phyloP scores from a whole-genome alignment of 2,329 filamentous ascomycete species.

The Leptographium flavum region DNA sequence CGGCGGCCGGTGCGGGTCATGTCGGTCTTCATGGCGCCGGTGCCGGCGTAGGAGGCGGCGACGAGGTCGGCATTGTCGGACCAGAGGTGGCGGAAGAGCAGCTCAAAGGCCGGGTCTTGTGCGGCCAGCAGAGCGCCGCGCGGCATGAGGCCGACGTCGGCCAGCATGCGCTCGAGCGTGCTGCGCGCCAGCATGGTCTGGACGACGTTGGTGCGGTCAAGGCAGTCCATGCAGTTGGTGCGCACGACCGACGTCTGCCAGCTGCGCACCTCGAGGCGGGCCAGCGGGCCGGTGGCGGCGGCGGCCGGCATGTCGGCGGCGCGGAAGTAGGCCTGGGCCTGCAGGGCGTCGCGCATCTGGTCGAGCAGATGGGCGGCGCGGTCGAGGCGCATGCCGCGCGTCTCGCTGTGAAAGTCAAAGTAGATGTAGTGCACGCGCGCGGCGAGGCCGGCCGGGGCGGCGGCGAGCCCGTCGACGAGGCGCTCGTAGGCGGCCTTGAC shows the following conservation, averaged over 20 bases:
- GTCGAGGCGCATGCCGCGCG: slow-evolving; percentile 88
- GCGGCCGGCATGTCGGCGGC: slow-evolving; percentile 68
- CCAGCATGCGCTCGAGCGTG: slow-evolving; percentile 77
- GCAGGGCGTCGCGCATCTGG: slow-evolving; percentile 60
- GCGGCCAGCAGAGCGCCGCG: slow-evolving; percentile 61
- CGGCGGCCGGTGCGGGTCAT: slow-evolving; percentile 87
- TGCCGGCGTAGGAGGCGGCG: slow-evolving; percentile 84
- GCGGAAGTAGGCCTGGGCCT: slow-evolving; percentile 80
- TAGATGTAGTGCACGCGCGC: slow-evolving; percentile 92
- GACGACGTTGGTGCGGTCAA: slow-evolving; percentile 94
- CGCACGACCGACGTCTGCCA: slow-evolving; percentile 82
- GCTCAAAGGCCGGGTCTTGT: slow-evolving; percentile 70
- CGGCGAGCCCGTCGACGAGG: slow-evolving; percentile 63
- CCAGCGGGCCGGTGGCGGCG: slow-evolving; percentile 17
- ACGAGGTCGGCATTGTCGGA: slow-evolving; percentile 97
- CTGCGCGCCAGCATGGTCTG: slow-evolving; percentile 92
- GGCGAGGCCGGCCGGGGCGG: slow-evolving; percentile 51
- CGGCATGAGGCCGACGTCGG: slow-evolving; percentile 65
- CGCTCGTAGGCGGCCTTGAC: slow-evolving; percentile 93
- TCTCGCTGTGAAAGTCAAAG: slow-evolving; percentile 97
- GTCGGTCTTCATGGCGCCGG: slow-evolving; percentile 94
- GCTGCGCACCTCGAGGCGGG: slow-evolving; percentile 64
- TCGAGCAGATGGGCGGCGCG: slow-evolving; percentile 78
- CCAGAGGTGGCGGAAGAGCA: slow-evolving; percentile 93
- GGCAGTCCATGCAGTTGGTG: slow-evolving; percentile 98